Evolutionary conservation across 2,329 filamentous ascomycete species (phyloP), one percentile per base, ranked within the genome.

Genomic region (Exophiala xenobiotica): DNA sequence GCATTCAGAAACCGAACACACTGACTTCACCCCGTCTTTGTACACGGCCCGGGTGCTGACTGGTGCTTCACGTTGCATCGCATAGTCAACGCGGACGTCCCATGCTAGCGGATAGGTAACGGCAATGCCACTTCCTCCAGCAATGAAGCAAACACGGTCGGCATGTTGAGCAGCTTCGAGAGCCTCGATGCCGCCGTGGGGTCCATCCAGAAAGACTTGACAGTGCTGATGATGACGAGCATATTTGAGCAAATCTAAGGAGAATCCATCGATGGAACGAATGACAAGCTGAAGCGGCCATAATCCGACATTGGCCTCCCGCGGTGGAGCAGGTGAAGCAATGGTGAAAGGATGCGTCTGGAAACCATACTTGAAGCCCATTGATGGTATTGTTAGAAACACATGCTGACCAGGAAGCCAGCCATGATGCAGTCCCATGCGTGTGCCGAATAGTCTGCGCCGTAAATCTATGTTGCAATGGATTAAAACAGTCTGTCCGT

Each of bases 301-400:
- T 0, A 77, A 75, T 26, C 33, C 22, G 3, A 37, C 9, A 16
- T 9, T 37, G 14, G 23, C 33, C 11, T 43, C 20, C 24, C 9
- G 5, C 18, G 54, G 52, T 27, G 60, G 60, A 38, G 56, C 58
- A 14, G 60, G 58, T 2, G 82, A 85, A 12, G 82, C 78, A 48
- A 87, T 84, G 6, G 82, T 86, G 65, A 86, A 86, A 0, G 83
- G 83, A 61, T 87, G 83, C 0, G 82, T 74, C 66, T 86, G 83
- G 1, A 84, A 63, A 2, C 68, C 62, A 60, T 84, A 77, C 47
- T 71, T 75, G 2, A 67, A 65, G 1, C 76, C 77, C 4, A 86
- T 71, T 0, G 68, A 69, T 0, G 82, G 82, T 1, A 86, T 68
- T 1, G 78, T 79, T 50, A 86, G 64, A 65, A 86, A 86, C 42